These are phyloP conservation scores for Petunia secreta DNA, from an alignment of 257 asterid genomes.

Conservation along the genomic window DNA sequence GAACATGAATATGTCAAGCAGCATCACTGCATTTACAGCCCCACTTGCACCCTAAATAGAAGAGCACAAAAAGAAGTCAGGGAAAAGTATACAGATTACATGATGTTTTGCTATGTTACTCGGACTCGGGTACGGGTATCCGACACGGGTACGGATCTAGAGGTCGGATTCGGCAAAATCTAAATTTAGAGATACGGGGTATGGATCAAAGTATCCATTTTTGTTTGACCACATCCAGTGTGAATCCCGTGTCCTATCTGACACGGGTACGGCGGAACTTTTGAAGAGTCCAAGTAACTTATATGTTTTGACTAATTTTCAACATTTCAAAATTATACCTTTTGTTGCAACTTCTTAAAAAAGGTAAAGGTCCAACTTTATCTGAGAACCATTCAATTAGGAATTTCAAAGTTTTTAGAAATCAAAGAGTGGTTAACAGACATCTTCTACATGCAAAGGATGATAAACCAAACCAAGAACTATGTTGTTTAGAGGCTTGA, in stretches of 20 bases:
- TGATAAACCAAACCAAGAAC: conserved; percentile 22
- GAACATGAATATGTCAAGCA: conserved; percentile 80
- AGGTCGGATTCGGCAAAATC: too few relatives aligned
- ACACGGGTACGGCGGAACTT: too few relatives aligned
- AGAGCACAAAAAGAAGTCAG: conserved; percentile 19
- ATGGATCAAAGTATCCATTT: too few relatives aligned
- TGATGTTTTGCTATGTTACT: neutral
- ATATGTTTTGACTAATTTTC: neutral
- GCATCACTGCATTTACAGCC: conserved; percentile 91
- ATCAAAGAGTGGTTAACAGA: conserved; percentile 17
- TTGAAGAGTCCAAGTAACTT: too few relatives aligned
- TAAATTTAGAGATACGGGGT: too few relatives aligned
- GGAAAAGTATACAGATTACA: conserved; percentile 3
- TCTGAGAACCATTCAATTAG: conserved; percentile 2
- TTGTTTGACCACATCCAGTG: too few relatives aligned
- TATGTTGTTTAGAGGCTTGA: neutral
- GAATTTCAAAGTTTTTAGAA: conserved; percentile 1
- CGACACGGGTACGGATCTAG: too few relatives aligned
- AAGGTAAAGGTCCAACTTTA: conserved; percentile 18
- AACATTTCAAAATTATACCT: neutral
- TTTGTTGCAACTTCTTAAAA: neutral
- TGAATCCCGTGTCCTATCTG: too few relatives aligned
- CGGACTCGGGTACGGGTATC: too few relatives aligned
- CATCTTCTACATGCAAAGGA: conserved; percentile 7
- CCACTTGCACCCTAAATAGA: conserved; percentile 90